Evolutionary conservation across 164 flowering plant species (phyloP).

Genomic region (Cinnamomum micranthum): DNA sequence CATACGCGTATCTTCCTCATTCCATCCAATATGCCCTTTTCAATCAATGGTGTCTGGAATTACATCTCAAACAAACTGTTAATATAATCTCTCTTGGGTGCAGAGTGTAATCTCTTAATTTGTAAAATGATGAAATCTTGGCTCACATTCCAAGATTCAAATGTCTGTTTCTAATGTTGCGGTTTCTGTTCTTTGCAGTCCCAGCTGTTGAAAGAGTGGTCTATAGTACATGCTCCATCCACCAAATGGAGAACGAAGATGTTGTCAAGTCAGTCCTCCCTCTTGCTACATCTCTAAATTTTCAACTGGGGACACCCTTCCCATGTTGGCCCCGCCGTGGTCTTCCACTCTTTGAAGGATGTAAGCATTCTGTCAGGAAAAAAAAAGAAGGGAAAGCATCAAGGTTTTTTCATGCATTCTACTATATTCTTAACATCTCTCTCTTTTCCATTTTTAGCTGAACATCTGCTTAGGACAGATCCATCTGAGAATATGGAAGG

Average conservation of each 20-base stretch:
- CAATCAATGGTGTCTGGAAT: too few species aligned
- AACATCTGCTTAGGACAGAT: slow-evolving; percentile 62
- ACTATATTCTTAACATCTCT: not conserved
- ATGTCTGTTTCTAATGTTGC: not conserved
- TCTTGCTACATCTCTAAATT: slow-evolving; percentile 61
- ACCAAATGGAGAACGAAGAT: slow-evolving; percentile 90
- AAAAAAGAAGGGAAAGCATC: too few species aligned
- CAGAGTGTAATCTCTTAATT: too few species aligned
- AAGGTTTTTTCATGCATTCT: not conserved
- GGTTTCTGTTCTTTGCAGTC: slow-evolving; percentile 15
- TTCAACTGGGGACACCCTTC: slow-evolving; percentile 61
- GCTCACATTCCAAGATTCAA: not conserved
- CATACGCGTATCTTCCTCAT: too few species aligned
- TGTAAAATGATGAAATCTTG: too few species aligned
- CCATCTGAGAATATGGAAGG: slow-evolving; percentile 76
- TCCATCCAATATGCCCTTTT: too few species aligned
- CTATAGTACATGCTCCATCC: slow-evolving; percentile 84
- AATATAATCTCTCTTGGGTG: too few species aligned
- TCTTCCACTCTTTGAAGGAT: slow-evolving; percentile 74
- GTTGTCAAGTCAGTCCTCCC: slow-evolving; percentile 71
- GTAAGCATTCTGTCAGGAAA: slow-evolving; percentile 34
- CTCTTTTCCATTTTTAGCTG: slow-evolving; percentile 34
- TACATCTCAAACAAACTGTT: too few species aligned
- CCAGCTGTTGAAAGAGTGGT: slow-evolving; percentile 37
- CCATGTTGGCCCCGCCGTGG: slow-evolving; percentile 92